A percentile compares a stretch with the other conserved stretches of the same genome.
phyloP scores from a whole-genome alignment of 1,284 basidiomycete species.

The Tilletia indica region DNA sequence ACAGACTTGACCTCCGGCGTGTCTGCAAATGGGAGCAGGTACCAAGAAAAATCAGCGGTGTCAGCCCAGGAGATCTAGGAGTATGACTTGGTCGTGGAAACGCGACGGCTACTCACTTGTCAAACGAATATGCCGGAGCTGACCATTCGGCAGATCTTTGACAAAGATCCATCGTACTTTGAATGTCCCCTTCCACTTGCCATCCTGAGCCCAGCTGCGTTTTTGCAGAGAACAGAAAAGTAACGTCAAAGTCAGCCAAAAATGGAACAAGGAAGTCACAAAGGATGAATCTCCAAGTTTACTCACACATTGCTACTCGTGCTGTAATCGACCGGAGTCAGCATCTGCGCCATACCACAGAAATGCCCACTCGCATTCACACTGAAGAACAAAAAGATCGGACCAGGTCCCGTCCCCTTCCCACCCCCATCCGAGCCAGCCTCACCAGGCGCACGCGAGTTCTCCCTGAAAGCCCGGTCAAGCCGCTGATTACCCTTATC shows the following conservation, averaged over 20 bases:
- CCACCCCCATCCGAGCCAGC: not conserved
- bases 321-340: conserved; percentile 49
- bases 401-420: conserved; percentile 20
- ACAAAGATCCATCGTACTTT: conserved; percentile 54
- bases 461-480: conserved; percentile 30
- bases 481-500: conserved; percentile 53
- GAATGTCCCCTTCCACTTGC: conserved; percentile 55
- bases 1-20: conserved; percentile 50
- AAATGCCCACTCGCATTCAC: conserved; percentile 54
- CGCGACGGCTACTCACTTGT: not conserved
- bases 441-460: not conserved
- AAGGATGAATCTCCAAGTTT: too few species aligned
- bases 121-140: conserved; percentile 47
- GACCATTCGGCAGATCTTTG: conserved; percentile 51
- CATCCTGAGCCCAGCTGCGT: conserved; percentile 51
- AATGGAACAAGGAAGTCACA: too few species aligned
- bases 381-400: conserved; percentile 54
- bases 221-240: too few species aligned
- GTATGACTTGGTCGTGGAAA: not conserved
- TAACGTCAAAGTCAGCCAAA: not conserved
- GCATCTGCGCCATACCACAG: conserved; percentile 54
- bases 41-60: not conserved
- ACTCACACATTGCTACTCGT: conserved; percentile 32
- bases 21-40: conserved; percentile 25
- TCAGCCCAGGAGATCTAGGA: not conserved